Evolutionary conservation across 345 rosid genomes (phyloP).

Genomic region (Balakata baccata): DNA sequence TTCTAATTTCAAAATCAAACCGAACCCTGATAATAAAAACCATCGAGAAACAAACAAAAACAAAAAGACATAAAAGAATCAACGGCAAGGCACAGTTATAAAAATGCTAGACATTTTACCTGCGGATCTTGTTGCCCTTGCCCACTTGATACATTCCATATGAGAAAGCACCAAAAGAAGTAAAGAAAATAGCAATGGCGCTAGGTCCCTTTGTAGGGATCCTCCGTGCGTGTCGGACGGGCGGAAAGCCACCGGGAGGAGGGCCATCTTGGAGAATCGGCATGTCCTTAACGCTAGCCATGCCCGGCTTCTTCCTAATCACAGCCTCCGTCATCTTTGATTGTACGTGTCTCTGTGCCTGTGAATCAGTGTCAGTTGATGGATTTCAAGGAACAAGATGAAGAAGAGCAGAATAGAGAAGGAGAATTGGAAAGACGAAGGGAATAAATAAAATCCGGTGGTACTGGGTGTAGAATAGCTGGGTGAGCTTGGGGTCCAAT

Average conservation of each 20-base stretch:
- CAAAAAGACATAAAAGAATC: background rate
- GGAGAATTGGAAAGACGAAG: background rate
- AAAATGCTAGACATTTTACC: conserved; percentile 32
- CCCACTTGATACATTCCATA: conserved; percentile 99
- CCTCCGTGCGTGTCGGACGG: conserved; percentile 89
- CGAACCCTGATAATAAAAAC: background rate
- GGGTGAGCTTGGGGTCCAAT: background rate
- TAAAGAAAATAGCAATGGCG: conserved; percentile 80
- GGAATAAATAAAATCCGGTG: background rate
- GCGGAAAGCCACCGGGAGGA: conserved; percentile 95
- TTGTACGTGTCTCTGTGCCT: background rate
- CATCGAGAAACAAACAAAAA: background rate
- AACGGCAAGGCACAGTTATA: background rate
- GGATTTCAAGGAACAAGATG: background rate
- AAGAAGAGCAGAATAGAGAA: background rate
- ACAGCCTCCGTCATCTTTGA: conserved; percentile 81
- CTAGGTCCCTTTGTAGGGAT: conserved; percentile 95
- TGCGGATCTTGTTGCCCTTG: conserved; percentile 89
- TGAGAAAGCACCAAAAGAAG: conserved; percentile 77
- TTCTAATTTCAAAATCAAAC: conserved; percentile 1
- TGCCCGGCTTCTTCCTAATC: conserved; percentile 98
- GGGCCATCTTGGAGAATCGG: conserved; percentile 96
- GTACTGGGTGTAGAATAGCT: background rate
- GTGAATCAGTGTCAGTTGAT: background rate
- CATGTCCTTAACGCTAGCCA: conserved; percentile 98